phyloP scores from a whole-genome alignment of 768 basidiomycete genomes.

The Agaricus subrufescens region DNA sequence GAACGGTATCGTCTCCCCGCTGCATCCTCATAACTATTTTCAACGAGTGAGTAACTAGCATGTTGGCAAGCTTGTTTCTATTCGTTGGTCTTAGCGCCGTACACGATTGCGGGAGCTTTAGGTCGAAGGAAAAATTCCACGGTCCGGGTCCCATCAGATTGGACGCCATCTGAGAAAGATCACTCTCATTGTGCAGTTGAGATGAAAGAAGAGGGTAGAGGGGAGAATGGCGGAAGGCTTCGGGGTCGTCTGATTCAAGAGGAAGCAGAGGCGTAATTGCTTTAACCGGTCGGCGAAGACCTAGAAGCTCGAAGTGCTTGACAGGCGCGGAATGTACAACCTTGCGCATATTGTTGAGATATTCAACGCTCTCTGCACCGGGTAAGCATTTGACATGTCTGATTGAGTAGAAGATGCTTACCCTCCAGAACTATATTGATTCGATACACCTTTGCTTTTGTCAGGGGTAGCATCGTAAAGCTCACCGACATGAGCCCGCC shows the following conservation, averaged over 20 bases:
- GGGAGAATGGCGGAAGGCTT: conserved; percentile 65
- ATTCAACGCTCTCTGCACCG: conserved; percentile 70
- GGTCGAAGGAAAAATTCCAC: conserved; percentile 71
- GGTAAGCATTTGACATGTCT: not conserved
- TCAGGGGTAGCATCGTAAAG: conserved; percentile 77
- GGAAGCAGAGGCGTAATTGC: conserved; percentile 67
- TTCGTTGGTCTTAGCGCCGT: conserved; percentile 69
- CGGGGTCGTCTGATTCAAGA: conserved; percentile 62
- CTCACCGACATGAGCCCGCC: conserved; percentile 79
- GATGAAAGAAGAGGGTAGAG: conserved; percentile 36
- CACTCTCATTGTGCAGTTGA: conserved; percentile 37
- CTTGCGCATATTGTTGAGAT: conserved; percentile 64
- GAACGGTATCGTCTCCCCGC: conserved; percentile 62
- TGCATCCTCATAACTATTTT: conserved; percentile 83
- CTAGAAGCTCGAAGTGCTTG: conserved; percentile 55
- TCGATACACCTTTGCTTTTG: conserved; percentile 78
- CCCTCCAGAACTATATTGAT: conserved; percentile 78
- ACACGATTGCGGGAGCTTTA: conserved; percentile 68
- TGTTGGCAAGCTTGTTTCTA: conserved; percentile 70
- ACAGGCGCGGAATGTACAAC: conserved; percentile 68
- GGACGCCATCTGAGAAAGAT: conserved; percentile 53
- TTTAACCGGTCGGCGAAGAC: conserved; percentile 52
- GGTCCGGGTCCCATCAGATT: conserved; percentile 76
- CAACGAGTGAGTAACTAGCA: conserved; percentile 69
- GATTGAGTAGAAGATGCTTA: conserved; percentile 24